Conservation (phyloP, 805 yeast genomes). For the Candida taoyuanica region DNA sequence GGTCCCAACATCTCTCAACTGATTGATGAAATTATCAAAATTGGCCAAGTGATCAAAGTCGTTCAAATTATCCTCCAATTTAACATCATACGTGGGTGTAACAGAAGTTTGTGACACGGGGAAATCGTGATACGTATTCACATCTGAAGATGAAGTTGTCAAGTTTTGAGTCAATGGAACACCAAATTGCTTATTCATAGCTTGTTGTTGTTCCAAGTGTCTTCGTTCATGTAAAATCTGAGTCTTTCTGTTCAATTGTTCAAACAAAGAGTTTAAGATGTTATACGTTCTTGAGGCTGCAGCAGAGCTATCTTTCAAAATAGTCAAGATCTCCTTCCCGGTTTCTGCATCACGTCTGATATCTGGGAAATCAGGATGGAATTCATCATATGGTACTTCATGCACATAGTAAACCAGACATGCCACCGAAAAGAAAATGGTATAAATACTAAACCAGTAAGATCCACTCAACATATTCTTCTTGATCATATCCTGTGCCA, state of each 20-base stretch:
- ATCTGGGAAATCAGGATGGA: conserved; percentile 48
- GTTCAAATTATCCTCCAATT: conserved; percentile 20
- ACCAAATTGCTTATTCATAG: conserved; percentile 5
- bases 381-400: conserved; percentile 41
- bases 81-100: conserved; percentile 15
- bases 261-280: conserved; percentile 74
- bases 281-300: conserved; percentile 80
- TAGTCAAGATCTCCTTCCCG: conserved; percentile 70
- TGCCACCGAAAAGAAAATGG: conserved; percentile 85
- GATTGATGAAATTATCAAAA: conserved; percentile 28
- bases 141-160: conserved; percentile 9
- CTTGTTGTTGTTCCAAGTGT: conserved; percentile 16
- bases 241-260: conserved; percentile 69
- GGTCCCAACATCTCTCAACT: conserved; percentile 8
- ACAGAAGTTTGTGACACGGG: conserved; percentile 8
- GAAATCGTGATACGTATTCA: conserved; percentile 1
- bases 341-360: conserved; percentile 73
- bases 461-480: conserved; percentile 72
- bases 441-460: conserved; percentile 88
- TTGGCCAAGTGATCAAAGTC: conserved; percentile 28
- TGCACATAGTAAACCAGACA: conserved; percentile 79
- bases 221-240: conserved; percentile 39
- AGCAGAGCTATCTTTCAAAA: conserved; percentile 65
- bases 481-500: conserved; percentile 76
- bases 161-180: conserved; percentile 28